Evolutionary conservation across 208 protist genomes (phyloP), one percentile per base, ranked within the genome.

Genomic region (Crithidia brevicula): DNA sequence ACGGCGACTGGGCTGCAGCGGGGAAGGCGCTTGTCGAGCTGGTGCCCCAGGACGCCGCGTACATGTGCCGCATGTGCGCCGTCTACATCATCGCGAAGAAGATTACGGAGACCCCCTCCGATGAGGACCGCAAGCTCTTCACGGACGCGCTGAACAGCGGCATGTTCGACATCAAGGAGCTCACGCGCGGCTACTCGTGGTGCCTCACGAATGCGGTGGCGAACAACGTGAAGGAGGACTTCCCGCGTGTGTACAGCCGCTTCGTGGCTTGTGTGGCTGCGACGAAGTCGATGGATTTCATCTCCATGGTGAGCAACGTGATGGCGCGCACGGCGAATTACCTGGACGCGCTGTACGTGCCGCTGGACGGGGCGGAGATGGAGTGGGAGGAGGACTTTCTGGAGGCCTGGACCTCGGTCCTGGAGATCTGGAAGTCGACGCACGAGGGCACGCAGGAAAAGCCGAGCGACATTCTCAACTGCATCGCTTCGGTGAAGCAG

Each of bases 361-460:
- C 81, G 5, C 61, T 81, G 28, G 72, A 81, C 4, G 71, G 65
- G 15, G 80, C 79, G 43, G 69, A 84, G 42, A 72, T 72, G 49
- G 71, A 90, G 31, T 94, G 88, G 88, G 77, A 91, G 49, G 87
- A 89, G 67, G 86, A 90, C 33, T 94, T 95, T 47, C 75, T 95
- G 11, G 75, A 84, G 31, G 79, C 90, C 30, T 95, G 89, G 87
- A 74, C 81, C 11, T 70, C 53, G 6, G 33, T 93, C 28, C 59
- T 92, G 16, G 42, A 69, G 33, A 61, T 71, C 36, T 87, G 86
- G 81, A 58, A 50, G 28, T 46, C 74, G 58, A 59, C 61, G 23
- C 74, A 64, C 52, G 43, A 53, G 1, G 67, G 67, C 16, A 58
- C 59, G 27, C 56, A 79, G 28, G 18, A 56, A 15, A 59, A 11